These are phyloP conservation scores for Colletotrichum chrysophilum DNA, from an alignment of 2,329 filamentous ascomycete genomes.

Conservation along the genomic window DNA sequence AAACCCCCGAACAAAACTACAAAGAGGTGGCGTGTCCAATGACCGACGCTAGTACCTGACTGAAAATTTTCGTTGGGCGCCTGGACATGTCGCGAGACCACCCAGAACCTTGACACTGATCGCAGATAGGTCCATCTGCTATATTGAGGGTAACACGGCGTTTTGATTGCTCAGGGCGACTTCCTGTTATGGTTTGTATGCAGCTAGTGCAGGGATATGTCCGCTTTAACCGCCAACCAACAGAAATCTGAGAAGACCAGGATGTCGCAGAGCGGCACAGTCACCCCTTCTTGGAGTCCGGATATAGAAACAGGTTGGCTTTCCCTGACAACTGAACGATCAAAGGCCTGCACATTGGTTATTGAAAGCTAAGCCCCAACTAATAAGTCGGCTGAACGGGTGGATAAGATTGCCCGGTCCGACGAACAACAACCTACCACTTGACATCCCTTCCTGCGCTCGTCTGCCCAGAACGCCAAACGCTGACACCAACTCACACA, in stretches of 20 bases:
- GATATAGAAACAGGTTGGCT: background rate
- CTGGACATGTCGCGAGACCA: background rate
- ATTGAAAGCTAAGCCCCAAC: background rate
- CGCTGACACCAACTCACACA: background rate
- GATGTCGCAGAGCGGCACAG: background rate
- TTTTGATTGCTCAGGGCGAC: background rate
- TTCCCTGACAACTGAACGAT: background rate
- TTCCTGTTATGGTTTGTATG: background rate
- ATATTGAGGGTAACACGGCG: background rate
- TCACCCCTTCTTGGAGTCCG: background rate
- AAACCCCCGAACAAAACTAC: background rate
- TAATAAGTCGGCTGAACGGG: background rate
- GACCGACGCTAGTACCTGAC: background rate
- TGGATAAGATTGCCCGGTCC: background rate
- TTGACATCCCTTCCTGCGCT: background rate
- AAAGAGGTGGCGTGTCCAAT: background rate
- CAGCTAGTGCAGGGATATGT: background rate
- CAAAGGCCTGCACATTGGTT: background rate
- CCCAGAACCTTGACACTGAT: background rate
- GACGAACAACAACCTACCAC: background rate
- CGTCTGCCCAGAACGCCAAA: background rate
- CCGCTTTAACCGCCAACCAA: background rate
- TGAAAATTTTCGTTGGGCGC: background rate
- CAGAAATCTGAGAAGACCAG: background rate
- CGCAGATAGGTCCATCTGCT: background rate